Conservation (phyloP, 2,329 filamentous ascomycete species). For the Pseudopithomyces maydicus region DNA sequence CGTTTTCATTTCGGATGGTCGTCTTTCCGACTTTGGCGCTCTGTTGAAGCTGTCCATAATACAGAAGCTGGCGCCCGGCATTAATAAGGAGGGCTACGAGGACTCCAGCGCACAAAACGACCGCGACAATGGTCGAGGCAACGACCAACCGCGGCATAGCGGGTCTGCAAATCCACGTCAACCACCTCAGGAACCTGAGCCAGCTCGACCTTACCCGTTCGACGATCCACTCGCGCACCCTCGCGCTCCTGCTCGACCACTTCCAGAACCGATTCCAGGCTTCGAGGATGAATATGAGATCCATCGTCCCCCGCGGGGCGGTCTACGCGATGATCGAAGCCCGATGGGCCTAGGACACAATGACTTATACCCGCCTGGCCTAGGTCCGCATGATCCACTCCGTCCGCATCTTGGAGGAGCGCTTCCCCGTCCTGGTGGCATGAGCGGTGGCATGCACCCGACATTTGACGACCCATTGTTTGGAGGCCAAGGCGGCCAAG, state of each 20-base stretch:
- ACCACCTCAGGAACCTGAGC: slow-evolving; percentile 58
- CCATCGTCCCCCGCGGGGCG: slow-evolving; percentile 66
- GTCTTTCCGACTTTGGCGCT: slow-evolving; percentile 70
- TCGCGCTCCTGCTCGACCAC: slow-evolving; percentile 61
- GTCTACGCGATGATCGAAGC: slow-evolving; percentile 54
- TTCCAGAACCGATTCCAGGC: slow-evolving; percentile 82
- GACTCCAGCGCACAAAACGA: slow-evolving; percentile 49
- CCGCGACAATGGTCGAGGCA: slow-evolving; percentile 45
- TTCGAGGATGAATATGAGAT: slow-evolving; percentile 95
- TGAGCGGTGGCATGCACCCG: slow-evolving; percentile 87
- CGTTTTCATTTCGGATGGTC: slow-evolving; percentile 74
- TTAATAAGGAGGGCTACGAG: slow-evolving; percentile 80
- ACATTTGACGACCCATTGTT: slow-evolving; percentile 93
- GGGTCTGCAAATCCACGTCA: slow-evolving; percentile 40
- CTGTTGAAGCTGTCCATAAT: slow-evolving; percentile 80
- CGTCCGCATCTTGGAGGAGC: slow-evolving; percentile 68
- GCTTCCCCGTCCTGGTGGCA: slow-evolving; percentile 61
- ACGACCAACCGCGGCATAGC: slow-evolving; percentile 30
- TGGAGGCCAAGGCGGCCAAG: slow-evolving; percentile 58
- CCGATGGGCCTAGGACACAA: slow-evolving; percentile 79
- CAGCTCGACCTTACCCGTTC: slow-evolving; percentile 71
- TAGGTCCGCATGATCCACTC: slow-evolving; percentile 85
- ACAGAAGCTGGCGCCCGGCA: slow-evolving; percentile 78
- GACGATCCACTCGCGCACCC: slow-evolving; percentile 68
- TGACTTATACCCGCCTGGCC: slow-evolving; percentile 83